phyloP scores from a whole-genome alignment of 1,284 basidiomycete genomes.

The Sutorius eximius region DNA sequence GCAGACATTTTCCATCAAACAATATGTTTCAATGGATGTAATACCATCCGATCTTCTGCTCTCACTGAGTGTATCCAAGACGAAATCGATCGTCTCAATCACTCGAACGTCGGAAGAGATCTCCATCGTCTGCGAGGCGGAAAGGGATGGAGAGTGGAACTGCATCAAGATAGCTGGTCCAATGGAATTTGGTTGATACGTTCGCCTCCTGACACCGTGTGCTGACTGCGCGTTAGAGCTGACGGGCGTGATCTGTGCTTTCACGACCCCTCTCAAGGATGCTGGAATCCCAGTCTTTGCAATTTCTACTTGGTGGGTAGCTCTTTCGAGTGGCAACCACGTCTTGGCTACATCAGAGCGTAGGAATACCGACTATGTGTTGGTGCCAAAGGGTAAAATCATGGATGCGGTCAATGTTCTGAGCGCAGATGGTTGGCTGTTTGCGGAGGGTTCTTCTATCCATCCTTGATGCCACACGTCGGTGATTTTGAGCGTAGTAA shows the following conservation, averaged over 20 bases:
- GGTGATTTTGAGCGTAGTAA: neutral
- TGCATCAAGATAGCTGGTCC: slow-evolving; percentile 65
- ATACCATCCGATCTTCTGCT: slow-evolving; percentile 35
- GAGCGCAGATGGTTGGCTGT: slow-evolving; percentile 50
- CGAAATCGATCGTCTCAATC: slow-evolving; percentile 50
- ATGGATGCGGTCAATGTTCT: slow-evolving; percentile 44
- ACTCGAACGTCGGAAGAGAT: slow-evolving; percentile 62
- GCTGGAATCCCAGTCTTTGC: slow-evolving; percentile 61
- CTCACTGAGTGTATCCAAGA: slow-evolving; percentile 21
- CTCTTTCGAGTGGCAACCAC: neutral
- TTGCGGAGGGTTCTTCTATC: slow-evolving; percentile 20
- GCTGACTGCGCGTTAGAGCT: slow-evolving; percentile 40
- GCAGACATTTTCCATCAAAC: slow-evolving; percentile 60
- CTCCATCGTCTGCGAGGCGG: slow-evolving; percentile 53
- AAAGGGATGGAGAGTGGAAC: slow-evolving; percentile 48
- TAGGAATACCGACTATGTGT: slow-evolving; percentile 66
- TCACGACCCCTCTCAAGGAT: slow-evolving; percentile 56
- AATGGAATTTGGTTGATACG: slow-evolving; percentile 59
- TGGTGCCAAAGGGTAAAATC: slow-evolving; percentile 48
- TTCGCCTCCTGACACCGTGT: neutral
- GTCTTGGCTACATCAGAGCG: slow-evolving; percentile 1
- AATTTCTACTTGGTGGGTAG: slow-evolving; percentile 65
- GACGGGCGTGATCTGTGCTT: slow-evolving; percentile 57
- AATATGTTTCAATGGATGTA: slow-evolving; percentile 34
- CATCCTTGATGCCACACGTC: neutral